Evolutionary conservation across 1,139 yeast species (phyloP).

Genomic region (Blastobotrys persicus): DNA sequence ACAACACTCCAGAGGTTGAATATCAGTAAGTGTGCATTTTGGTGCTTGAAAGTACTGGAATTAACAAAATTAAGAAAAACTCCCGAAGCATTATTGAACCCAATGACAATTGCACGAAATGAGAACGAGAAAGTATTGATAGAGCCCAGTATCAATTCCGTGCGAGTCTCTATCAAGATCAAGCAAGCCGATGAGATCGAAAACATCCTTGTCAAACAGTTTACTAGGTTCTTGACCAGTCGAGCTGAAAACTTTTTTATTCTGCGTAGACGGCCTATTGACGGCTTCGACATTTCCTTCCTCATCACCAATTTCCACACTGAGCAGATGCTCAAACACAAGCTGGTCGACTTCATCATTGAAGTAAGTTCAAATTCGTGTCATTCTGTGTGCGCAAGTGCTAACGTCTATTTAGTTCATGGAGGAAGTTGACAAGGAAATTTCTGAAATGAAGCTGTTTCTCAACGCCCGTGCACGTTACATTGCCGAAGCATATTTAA

Average conservation of each 20-base stretch:
- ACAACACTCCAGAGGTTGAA: slow-evolving; percentile 95
- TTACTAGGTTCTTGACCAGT: slow-evolving; percentile 87
- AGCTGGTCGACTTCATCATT: slow-evolving; percentile 91
- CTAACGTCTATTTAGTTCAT: slow-evolving; percentile 50
- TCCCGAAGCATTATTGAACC: slow-evolving; percentile 81
- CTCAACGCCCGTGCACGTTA: slow-evolving; percentile 97
- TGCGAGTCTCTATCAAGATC: slow-evolving; percentile 81
- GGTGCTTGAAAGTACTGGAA: not conserved
- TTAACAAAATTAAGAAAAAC: slow-evolving; percentile 32
- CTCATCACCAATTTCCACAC: slow-evolving; percentile 92
- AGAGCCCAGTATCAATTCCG: slow-evolving; percentile 89
- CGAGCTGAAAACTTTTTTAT: slow-evolving; percentile 94
- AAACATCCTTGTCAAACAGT: slow-evolving; percentile 87
- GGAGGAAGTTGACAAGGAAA: slow-evolving; percentile 99
- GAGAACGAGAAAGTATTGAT: slow-evolving; percentile 90
- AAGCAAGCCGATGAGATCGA: slow-evolving; percentile 98
- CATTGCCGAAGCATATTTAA: slow-evolving; percentile 91
- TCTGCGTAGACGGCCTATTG: slow-evolving; percentile 83
- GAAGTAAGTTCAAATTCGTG: slow-evolving; percentile 41
- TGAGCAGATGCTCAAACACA: slow-evolving; percentile 92
- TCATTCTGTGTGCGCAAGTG: not conserved
- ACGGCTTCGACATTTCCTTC: slow-evolving; percentile 89
- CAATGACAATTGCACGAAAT: slow-evolving; percentile 88
- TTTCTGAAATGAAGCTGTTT: slow-evolving; percentile 96
- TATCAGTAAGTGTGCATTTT: slow-evolving; percentile 43